A percentile compares a stretch with the other conserved stretches of the same genome.
Conservation (phyloP, 768 basidiomycete genomes). For the Boletus speciosus region DNA sequence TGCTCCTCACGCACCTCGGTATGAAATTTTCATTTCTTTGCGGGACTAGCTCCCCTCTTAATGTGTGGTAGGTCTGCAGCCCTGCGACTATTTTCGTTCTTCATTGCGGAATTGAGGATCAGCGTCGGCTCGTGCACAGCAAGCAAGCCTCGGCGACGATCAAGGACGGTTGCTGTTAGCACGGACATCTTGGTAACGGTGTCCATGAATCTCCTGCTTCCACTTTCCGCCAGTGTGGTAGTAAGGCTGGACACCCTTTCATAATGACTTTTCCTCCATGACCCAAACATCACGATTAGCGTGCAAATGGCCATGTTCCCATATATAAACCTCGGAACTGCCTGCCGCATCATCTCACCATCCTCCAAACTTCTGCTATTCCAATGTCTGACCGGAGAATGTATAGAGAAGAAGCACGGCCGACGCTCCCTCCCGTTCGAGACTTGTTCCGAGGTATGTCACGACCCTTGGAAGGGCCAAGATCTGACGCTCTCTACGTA, state of each 20-base stretch:
- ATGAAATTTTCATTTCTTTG: constrained; percentile 20
- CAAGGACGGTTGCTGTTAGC: constrained; percentile 28
- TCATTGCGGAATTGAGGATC: constrained; percentile 20
- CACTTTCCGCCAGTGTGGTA: constrained; percentile 20
- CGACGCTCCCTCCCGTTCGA: constrained; percentile 68
- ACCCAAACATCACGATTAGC: constrained; percentile 24
- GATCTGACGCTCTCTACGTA: constrained; percentile 16
- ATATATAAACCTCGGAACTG: constrained; percentile 24
- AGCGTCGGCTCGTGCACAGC: constrained; percentile 33
- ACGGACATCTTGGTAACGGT: constrained; percentile 29
- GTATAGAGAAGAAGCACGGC: constrained; percentile 36
- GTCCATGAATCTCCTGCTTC: constrained; percentile 21
- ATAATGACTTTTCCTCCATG: constrained; percentile 19
- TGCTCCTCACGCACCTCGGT: constrained; percentile 15
- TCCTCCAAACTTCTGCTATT: constrained; percentile 16
- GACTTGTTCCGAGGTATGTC: constrained; percentile 60
- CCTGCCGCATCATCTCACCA: constrained; percentile 3
- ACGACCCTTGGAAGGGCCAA: neutral
- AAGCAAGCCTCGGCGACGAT: constrained; percentile 30
- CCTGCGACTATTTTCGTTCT: constrained; percentile 12
- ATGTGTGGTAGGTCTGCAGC: constrained; percentile 8
- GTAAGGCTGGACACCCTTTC: constrained; percentile 27
- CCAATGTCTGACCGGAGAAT: constrained; percentile 29
- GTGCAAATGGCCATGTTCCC: constrained; percentile 20
- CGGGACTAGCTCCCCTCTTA: constrained; percentile 11